Percentiles rank a stretch among this genome's conserved stretches.
Conservation (phyloP, 2,329 filamentous ascomycete species). For the Penicillium oxalicum region DNA sequence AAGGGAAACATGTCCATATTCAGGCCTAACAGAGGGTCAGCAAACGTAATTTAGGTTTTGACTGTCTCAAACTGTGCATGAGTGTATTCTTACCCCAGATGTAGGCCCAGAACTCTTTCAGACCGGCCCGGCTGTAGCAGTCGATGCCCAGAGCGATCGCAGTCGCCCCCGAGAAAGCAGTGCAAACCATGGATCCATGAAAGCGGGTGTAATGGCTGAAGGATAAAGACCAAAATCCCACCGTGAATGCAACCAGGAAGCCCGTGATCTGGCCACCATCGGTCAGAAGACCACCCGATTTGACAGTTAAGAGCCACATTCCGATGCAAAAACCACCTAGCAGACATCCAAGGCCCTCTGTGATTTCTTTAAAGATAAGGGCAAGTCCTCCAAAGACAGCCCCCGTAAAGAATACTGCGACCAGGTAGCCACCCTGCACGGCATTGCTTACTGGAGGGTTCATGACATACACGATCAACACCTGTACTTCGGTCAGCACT, state of each 20-base stretch:
- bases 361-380: constrained; percentile 75
- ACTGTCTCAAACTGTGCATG: no score
- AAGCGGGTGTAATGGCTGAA: constrained; percentile 72
- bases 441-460: constrained; percentile 66
- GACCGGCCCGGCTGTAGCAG: constrained; percentile 79
- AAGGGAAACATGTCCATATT: constrained; percentile 77
- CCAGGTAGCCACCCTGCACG: constrained; percentile 80
- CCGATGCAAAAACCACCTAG: constrained; percentile 77
- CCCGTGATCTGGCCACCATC: constrained; percentile 59
- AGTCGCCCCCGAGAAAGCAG: constrained; percentile 77
- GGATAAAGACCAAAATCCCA: constrained; percentile 65
- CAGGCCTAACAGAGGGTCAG: constrained; percentile 45
- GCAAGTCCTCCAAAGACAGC: constrained; percentile 66
- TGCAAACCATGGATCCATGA: constrained; percentile 69
- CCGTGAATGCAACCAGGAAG: constrained; percentile 68
- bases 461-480: constrained; percentile 87
- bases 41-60: neutral
- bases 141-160: constrained; percentile 77
- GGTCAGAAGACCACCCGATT: constrained; percentile 66
- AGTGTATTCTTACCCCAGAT: constrained; percentile 59
- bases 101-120: constrained; percentile 96
- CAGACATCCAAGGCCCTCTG: constrained; percentile 78
- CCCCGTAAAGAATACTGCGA: constrained; percentile 68
- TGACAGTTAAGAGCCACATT: constrained; percentile 85
- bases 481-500: constrained; percentile 21